Evolutionary conservation across 768 basidiomycete species (phyloP).

Genomic region (Pisolithus albus): DNA sequence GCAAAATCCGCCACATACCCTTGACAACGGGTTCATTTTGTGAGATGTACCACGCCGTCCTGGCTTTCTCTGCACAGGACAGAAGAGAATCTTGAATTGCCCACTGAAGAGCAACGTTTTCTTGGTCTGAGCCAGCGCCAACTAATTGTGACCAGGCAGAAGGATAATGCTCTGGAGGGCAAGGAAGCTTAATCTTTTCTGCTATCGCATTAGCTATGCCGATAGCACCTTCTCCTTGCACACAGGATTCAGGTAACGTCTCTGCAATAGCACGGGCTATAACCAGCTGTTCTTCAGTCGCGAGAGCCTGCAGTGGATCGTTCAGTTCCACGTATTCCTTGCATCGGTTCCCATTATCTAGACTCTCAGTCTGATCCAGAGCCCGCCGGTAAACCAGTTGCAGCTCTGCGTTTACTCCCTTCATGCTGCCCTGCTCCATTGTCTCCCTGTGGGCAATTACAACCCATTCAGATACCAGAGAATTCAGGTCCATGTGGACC

Average conservation of each 20-base stretch:
- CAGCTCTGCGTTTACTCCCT: conserved; percentile 29
- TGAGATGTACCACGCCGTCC: not conserved
- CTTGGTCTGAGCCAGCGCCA: not conserved
- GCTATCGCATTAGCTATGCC: conserved; percentile 5
- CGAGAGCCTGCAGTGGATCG: conserved; percentile 12
- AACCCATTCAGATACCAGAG: conserved; percentile 29
- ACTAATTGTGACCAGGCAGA: conserved; percentile 8
- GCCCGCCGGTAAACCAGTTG: conserved; percentile 36
- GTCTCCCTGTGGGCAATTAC: conserved; percentile 13
- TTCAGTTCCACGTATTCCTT: conserved; percentile 4
- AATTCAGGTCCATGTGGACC: conserved; percentile 22
- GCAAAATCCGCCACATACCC: conserved; percentile 7
- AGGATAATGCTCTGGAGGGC: conserved; percentile 2
- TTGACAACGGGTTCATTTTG: not conserved
- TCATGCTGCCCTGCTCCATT: conserved; percentile 15
- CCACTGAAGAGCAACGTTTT: conserved; percentile 22
- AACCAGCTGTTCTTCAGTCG: conserved; percentile 34
- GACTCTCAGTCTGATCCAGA: not conserved
- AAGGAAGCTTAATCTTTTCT: conserved; percentile 4
- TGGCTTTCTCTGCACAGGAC: conserved; percentile 7
- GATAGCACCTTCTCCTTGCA: conserved; percentile 1
- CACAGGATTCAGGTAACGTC: conserved; percentile 30
- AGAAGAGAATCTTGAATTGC: conserved; percentile 25
- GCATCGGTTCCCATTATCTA: not conserved
- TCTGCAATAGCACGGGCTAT: conserved; percentile 41